phyloP scores from a whole-genome alignment of 1,284 basidiomycete genomes.

The Athelia sp. region DNA sequence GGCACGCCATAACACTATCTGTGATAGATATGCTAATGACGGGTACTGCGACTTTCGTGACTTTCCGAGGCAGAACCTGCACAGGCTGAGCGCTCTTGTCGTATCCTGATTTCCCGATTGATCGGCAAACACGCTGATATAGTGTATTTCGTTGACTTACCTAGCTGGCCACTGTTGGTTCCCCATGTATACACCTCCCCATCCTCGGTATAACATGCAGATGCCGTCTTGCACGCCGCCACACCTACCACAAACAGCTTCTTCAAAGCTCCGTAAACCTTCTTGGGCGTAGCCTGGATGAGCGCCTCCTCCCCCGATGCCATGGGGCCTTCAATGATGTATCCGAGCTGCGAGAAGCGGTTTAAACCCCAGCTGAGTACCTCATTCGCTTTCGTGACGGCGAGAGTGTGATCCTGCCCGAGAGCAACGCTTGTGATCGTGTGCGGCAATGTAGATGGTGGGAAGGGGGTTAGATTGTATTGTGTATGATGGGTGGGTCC shows the following conservation, averaged over 20 bases:
- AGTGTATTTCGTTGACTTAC: too few relatives aligned
- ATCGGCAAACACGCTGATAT: too few relatives aligned
- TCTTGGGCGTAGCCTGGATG: conserved; percentile 74
- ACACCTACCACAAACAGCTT: conserved; percentile 80
- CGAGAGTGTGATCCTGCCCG: conserved; percentile 93
- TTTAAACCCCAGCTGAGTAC: conserved; percentile 92
- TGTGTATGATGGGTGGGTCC: conserved; percentile 81
- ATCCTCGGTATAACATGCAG: conserved; percentile 81
- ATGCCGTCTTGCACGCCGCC: conserved; percentile 84
- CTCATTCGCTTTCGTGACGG: conserved; percentile 76
- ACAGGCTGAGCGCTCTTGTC: conserved; percentile 72
- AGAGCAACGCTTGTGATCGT: conserved; percentile 65
- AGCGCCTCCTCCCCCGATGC: conserved; percentile 40
- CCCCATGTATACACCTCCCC: conserved; percentile 94
- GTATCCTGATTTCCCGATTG: conserved; percentile 45
- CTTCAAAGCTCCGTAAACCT: conserved; percentile 75
- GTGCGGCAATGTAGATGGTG: conserved; percentile 43
- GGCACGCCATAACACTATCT: conserved; percentile 80
- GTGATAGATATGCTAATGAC: conserved; percentile 70
- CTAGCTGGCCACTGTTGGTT: conserved; percentile 90
- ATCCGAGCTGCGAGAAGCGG: conserved; percentile 86
- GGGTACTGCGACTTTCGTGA: conserved; percentile 71
- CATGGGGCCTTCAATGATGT: conserved; percentile 66
- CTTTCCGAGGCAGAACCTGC: conserved; percentile 80
- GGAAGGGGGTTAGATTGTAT: conserved; percentile 60